Percentiles rank a stretch among this genome's conserved stretches.
Evolutionary conservation across 2,329 filamentous ascomycete genomes (phyloP).

Genomic region (Pyrenochaeta sp.): DNA sequence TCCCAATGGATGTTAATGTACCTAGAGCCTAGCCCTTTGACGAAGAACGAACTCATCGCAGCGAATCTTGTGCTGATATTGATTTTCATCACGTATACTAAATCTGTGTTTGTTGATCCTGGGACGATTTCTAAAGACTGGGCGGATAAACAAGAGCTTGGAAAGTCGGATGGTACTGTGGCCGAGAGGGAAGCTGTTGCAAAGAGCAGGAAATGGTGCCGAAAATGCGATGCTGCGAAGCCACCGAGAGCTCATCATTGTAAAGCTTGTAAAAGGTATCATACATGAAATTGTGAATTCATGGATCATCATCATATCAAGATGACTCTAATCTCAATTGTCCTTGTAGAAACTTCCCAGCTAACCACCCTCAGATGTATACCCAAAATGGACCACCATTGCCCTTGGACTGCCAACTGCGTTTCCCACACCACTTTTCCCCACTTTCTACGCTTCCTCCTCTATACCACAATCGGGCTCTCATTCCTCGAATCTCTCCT

Average conservation of each 20-base stretch:
- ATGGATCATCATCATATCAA: background rate
- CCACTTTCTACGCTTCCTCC: constrained; percentile 81
- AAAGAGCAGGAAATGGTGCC: constrained; percentile 70
- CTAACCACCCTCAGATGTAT: constrained; percentile 63
- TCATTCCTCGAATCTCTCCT: constrained; percentile 68
- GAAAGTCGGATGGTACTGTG: background rate
- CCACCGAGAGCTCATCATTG: constrained; percentile 84
- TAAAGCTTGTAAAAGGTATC: constrained; percentile 71
- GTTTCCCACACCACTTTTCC: constrained; percentile 83
- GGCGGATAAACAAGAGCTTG: constrained; percentile 17
- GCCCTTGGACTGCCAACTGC: constrained; percentile 85
- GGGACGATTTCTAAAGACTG: constrained; percentile 59
- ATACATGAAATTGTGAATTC: background rate
- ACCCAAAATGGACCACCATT: constrained; percentile 87
- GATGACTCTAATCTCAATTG: too few species aligned
- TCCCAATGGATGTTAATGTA: constrained; percentile 75
- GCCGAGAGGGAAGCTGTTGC: constrained; percentile 11
- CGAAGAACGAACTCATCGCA: constrained; percentile 62
- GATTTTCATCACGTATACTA: constrained; percentile 75
- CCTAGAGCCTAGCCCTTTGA: constrained; percentile 67
- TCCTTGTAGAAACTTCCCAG: background rate
- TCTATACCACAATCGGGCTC: constrained; percentile 72
- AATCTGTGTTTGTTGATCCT: constrained; percentile 67
- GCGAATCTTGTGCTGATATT: constrained; percentile 73
- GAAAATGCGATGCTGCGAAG: constrained; percentile 77